Base-by-base conservation (phyloP, 2,329 filamentous ascomycete species). In the Paecilomyces formosus region DNA sequence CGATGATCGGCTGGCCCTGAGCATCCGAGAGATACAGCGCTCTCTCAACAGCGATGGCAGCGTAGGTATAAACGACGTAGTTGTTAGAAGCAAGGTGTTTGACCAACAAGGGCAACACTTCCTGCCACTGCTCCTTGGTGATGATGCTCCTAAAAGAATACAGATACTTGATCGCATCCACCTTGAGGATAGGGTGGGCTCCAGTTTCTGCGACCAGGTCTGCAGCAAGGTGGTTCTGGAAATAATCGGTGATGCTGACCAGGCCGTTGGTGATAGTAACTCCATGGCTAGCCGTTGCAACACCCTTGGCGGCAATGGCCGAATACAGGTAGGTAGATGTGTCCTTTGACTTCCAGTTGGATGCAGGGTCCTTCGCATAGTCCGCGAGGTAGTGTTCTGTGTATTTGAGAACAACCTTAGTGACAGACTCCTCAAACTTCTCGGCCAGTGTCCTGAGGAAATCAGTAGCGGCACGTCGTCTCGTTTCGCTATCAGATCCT, bases 51-150 rank as follows among this genome's bases (percentile, higher is more conserved):
- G 93, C 92, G 69, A 99, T 96, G 9, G 94, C 90, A 12, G 94
- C 92, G 70, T 99, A 99, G 0, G 92, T 97, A 77, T 99, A 97
- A 49, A 97, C 92, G 58, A 97, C 94, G 68, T 97, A 97, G 74
- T 97, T 94, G 22, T 86, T 82, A 2, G 92, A 95, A 61, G 86
- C 90, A 64, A 99, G 81, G 70, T 97, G 95, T 70, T 94, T 90
- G 56, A 97, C 92, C 50, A 99, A 82, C 18, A 96, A 86, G 12
- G 90, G 88, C 70, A 99, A 90, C 1, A 92, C 92, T 58, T 88
- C 86, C 67, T 89, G 88, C 92, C 94, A 97, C 73, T 97, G 90
- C 33, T 92, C 87, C 72, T 90, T 90, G 18, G 91, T 93, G 61
- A 99, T 82, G 70, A 97, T 92, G 72, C 92, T 96, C 68, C 94